phyloP scores from a whole-genome alignment of 1,284 basidiomycete species.

The Papiliotrema fonsecae region DNA sequence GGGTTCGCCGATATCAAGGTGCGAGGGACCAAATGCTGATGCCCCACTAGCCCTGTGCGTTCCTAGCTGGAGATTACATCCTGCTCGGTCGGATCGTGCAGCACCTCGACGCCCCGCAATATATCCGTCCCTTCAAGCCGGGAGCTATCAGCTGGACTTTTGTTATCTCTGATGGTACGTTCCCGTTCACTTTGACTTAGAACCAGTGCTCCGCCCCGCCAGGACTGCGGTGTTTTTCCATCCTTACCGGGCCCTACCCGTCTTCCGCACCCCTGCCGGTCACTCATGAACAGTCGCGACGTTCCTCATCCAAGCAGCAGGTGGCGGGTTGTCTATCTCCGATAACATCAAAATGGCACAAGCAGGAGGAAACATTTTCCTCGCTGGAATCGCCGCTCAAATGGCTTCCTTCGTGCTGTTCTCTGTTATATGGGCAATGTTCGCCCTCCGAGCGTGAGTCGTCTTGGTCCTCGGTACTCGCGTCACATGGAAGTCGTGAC shows the following conservation, averaged over 20 bases:
- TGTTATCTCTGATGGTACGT: conserved; percentile 54
- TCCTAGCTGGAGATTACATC: conserved; percentile 68
- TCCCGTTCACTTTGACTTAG: conserved; percentile 53
- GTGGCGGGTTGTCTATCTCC: conserved; percentile 46
- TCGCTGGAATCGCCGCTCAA: conserved; percentile 61
- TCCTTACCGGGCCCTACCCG: too few species aligned
- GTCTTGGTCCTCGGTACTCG: not conserved
- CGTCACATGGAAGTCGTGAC: not conserved
- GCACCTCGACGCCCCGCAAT: conserved; percentile 53
- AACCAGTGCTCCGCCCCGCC: not conserved
- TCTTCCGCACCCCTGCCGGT: too few species aligned
- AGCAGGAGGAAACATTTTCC: conserved; percentile 55
- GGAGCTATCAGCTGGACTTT: conserved; percentile 33
- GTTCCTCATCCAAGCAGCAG: conserved; percentile 60
- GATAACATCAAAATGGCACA: conserved; percentile 28
- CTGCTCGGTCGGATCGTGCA: conserved; percentile 60
- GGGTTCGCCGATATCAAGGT: not conserved
- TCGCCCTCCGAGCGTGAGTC: conserved; percentile 55
- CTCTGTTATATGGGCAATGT: conserved; percentile 56
- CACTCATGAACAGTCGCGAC: conserved; percentile 53
- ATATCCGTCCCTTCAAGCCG: conserved; percentile 49
- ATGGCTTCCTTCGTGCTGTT: conserved; percentile 62
- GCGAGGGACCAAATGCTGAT: too few species aligned
- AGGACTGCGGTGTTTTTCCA: not conserved
- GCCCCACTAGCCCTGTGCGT: conserved; percentile 59